Conservation (phyloP, 495 filamentous ascomycete genomes). For the Pyrenula massariospora region DNA sequence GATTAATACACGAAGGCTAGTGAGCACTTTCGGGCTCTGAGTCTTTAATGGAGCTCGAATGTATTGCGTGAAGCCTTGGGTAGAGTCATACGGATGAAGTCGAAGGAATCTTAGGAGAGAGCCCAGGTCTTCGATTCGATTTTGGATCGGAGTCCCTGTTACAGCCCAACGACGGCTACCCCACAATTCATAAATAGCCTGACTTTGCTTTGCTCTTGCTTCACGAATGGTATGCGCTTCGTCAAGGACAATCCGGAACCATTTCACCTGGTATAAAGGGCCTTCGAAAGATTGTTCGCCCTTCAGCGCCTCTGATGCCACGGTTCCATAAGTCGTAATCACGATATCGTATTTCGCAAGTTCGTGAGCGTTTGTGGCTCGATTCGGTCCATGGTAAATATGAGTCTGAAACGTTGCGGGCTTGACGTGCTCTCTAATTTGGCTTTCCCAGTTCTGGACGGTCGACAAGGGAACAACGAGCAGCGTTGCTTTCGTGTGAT, state of each 20-base stretch:
- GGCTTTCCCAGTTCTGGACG: constrained; percentile 83
- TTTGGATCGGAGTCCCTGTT: constrained; percentile 85
- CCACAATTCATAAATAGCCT: constrained; percentile 70
- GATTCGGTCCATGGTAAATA: constrained; percentile 72
- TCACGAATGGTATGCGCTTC: constrained; percentile 93
- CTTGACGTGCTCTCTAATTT: constrained; percentile 71
- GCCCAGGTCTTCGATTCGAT: constrained; percentile 81
- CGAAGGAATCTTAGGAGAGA: constrained; percentile 85
- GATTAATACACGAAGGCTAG: constrained; percentile 80
- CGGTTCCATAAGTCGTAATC: constrained; percentile 81
- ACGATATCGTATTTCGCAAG: constrained; percentile 70
- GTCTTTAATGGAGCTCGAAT: constrained; percentile 76
- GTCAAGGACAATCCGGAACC: constrained; percentile 93
- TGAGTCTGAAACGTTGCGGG: constrained; percentile 50
- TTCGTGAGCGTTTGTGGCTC: constrained; percentile 52
- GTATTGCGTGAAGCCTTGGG: constrained; percentile 56
- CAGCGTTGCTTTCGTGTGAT: constrained; percentile 70
- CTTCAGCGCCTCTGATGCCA: constrained; percentile 63
- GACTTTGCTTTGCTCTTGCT: constrained; percentile 64
- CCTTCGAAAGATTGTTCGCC: neutral
- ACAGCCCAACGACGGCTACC: constrained; percentile 88
- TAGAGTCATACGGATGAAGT: constrained; percentile 76
- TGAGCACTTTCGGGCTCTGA: constrained; percentile 63
- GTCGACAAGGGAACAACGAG: constrained; percentile 84
- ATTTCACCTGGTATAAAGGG: constrained; percentile 45